Evolutionary conservation across 2,329 filamentous ascomycete species (phyloP), one percentile per base, ranked within the genome.

Genomic region (Zymoseptoria crescenta): DNA sequence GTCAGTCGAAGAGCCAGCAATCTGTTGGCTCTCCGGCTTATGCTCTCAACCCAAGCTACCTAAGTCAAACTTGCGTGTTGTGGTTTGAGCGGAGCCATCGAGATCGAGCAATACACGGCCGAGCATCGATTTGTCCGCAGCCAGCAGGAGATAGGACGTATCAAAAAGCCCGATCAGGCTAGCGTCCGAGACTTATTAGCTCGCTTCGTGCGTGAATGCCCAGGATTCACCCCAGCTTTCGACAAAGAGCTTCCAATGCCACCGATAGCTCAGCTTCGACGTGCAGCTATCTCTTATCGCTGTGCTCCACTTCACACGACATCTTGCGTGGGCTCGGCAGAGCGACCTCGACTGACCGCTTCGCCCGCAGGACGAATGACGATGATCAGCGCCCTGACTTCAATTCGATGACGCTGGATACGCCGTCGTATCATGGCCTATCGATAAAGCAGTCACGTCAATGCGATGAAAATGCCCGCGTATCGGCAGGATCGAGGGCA

Each of bases 401-500:
- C 35, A 16, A 41, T 41, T 9, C 10, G 35, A 45, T 45, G 35
- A 45, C 35, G 35, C 10, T 45, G 2, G 16, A n/a, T n/a, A 16
- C n/a, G 16, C 35, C 16, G 13, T 4, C 35, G n/a, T 7, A 45
- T 4, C 35, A 6, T 45, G 10, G 35, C 13, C 35, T 45, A n/a
- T 45, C 35, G 35, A 45, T 45, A 45, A 35, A 30, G 55, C 55
- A 41, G 28, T 35, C 53, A 45, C 29, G 13, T 16, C 52, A 49
- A 52, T 51, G 52, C 49, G 55, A 49, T 49, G 30, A 27, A 50
- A 35, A 50, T 55, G 54, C 19, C 45, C 50, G 65, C 65, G 62
- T 67, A 66, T 66, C 64, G 30, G 7, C 59, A 62, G 56, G 59
- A 59, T 57, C 59, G 58, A 62, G 62, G 60, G 35, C 35, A 58